Percentiles rank a stretch among this genome's conserved stretches.
These are phyloP conservation scores for Abortiporus biennis DNA, from an alignment of 1,284 basidiomycete genomes.

Conservation along the genomic window DNA sequence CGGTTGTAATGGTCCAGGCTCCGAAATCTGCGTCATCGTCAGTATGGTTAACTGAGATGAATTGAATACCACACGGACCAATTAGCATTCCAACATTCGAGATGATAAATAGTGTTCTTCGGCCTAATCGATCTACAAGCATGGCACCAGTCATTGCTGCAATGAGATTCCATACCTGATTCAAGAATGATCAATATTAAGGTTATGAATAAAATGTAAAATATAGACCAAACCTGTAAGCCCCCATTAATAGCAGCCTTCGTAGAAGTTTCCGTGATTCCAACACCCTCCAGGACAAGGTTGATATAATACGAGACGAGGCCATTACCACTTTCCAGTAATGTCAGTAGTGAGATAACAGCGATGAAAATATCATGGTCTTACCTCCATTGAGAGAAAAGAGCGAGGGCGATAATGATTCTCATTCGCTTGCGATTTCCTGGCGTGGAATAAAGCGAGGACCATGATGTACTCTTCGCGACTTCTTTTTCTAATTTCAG, in stretches of 20 bases:
- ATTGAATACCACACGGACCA: slow-evolving; percentile 27
- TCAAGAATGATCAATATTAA: background rate
- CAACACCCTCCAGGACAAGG: slow-evolving; percentile 55
- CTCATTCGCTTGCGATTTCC: slow-evolving; percentile 57
- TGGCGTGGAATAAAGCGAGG: slow-evolving; percentile 45
- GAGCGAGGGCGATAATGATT: slow-evolving; percentile 49
- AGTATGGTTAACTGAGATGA: background rate
- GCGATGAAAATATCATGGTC: slow-evolving; percentile 10
- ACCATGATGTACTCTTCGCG: slow-evolving; percentile 38
- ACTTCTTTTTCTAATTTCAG: slow-evolving; percentile 52
- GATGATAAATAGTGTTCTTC: slow-evolving; percentile 54
- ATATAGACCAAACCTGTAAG: slow-evolving; percentile 33
- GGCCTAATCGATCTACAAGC: slow-evolving; percentile 53
- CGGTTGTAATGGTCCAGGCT: slow-evolving; percentile 53
- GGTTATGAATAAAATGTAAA: slow-evolving; percentile 17
- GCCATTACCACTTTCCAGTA: slow-evolving; percentile 52
- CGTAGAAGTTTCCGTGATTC: slow-evolving; percentile 41
- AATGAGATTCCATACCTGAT: slow-evolving; percentile 32
- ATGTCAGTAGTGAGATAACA: background rate
- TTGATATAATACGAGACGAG: slow-evolving; percentile 66
- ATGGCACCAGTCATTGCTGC: slow-evolving; percentile 50
- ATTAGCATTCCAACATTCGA: slow-evolving; percentile 65
- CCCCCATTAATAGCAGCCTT: slow-evolving; percentile 60
- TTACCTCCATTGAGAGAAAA: slow-evolving; percentile 67
- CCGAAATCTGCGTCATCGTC: slow-evolving; percentile 40